phyloP scores from a whole-genome alignment of 768 basidiomycete genomes.

The Hortiboletus flavorubellus region DNA sequence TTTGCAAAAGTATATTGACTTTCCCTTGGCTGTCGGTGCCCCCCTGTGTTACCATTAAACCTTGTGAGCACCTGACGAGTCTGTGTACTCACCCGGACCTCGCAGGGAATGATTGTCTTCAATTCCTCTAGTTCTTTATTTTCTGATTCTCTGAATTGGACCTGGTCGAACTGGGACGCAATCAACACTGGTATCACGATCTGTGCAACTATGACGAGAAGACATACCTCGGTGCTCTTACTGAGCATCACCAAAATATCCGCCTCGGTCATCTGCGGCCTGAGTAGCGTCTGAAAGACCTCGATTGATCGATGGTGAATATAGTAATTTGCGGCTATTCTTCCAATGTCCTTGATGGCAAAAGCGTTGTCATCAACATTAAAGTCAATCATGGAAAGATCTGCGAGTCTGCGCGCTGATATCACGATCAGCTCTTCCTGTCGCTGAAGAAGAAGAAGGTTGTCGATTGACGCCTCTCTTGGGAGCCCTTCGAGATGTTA shows the following conservation, averaged over 20 bases:
- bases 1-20: constrained; percentile 93
- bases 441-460: constrained; percentile 69
- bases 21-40: constrained; percentile 72
- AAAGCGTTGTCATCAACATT: constrained; percentile 58
- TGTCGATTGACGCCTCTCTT: constrained; percentile 62
- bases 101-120: constrained; percentile 69
- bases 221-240: constrained; percentile 81
- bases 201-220: not conserved
- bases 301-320: constrained; percentile 83
- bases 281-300: constrained; percentile 77
- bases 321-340: constrained; percentile 97
- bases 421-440: constrained; percentile 62
- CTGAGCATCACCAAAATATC: constrained; percentile 85
- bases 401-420: constrained; percentile 65
- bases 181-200: not conserved
- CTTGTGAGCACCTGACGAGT: not conserved
- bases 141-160: constrained; percentile 91
- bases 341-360: constrained; percentile 83
- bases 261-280: constrained; percentile 85
- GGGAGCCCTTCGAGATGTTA: constrained; percentile 56
- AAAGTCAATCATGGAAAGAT: constrained; percentile 79
- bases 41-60: constrained; percentile 41
- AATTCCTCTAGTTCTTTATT: constrained; percentile 74
- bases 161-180: constrained; percentile 76
- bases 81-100: constrained; percentile 58